Conservation (phyloP, 495 filamentous ascomycete genomes). For the Penicillium longicatenatum region DNA sequence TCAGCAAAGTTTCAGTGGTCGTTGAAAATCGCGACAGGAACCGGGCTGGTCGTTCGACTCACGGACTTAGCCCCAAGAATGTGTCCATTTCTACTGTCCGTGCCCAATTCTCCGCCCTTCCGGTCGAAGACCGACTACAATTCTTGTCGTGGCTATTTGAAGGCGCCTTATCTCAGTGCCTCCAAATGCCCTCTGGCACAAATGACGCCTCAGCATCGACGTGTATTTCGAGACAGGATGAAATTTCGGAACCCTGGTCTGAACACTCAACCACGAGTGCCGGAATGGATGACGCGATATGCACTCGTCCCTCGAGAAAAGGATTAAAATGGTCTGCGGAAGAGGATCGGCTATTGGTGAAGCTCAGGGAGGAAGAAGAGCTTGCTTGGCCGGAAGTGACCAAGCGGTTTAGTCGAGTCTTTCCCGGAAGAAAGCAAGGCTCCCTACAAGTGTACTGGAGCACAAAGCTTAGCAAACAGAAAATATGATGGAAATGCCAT, state of each 20-base stretch:
- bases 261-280: not conserved
- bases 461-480: not conserved
- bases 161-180: slow-evolving; percentile 13
- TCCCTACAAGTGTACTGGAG: slow-evolving; percentile 14
- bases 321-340: slow-evolving; percentile 4
- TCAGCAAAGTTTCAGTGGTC: slow-evolving; percentile 1
- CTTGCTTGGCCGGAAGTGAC: slow-evolving; percentile 14
- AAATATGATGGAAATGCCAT: no score
- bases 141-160: slow-evolving; percentile 23
- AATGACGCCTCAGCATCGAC: not conserved
- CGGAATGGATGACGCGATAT: not conserved
- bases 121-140: slow-evolving; percentile 15
- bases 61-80: not conserved
- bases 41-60: not conserved
- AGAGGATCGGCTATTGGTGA: slow-evolving; percentile 9
- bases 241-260: not conserved
- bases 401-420: slow-evolving; percentile 6
- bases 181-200: not conserved
- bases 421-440: slow-evolving; percentile 13
- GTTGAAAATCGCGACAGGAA: not conserved
- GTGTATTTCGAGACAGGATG: slow-evolving; percentile 1
- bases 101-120: slow-evolving; percentile 17
- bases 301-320: slow-evolving; percentile 8
- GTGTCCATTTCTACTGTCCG: slow-evolving; percentile 9
- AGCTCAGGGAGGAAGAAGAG: slow-evolving; percentile 14